phyloP scores from a whole-genome alignment of 2,329 filamentous ascomycete genomes.

The Niveomyces coronatus region DNA sequence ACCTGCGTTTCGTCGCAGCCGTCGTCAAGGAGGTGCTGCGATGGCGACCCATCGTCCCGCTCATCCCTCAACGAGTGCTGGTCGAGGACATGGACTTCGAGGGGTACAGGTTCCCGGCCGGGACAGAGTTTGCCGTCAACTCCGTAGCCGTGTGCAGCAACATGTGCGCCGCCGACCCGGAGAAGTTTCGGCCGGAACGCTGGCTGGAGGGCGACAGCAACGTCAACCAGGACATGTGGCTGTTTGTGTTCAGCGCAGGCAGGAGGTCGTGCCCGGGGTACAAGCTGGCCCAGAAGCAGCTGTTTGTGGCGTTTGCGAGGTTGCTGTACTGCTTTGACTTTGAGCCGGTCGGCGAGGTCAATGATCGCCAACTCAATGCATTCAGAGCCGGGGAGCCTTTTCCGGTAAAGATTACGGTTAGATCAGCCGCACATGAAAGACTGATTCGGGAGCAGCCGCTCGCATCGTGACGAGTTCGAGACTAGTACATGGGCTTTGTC shows the following conservation, averaged over 20 bases:
- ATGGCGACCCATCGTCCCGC: conserved; percentile 31
- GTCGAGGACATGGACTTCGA: conserved; percentile 35
- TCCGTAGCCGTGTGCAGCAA: conserved; percentile 25
- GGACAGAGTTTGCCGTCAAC: conserved; percentile 31
- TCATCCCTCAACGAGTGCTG: conserved; percentile 26
- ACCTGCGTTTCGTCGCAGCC: conserved; percentile 31
- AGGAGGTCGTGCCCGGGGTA: conserved; percentile 17
- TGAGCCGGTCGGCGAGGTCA: too few species aligned
- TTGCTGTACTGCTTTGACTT: conserved; percentile 17
- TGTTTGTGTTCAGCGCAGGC: conserved; percentile 19
- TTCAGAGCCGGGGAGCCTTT: too few species aligned
- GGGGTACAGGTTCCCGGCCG: conserved; percentile 32
- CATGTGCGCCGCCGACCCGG: conserved; percentile 20
- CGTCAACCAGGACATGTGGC: conserved; percentile 17
- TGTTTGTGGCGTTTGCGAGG: conserved; percentile 17
- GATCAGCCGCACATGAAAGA: too few species aligned
- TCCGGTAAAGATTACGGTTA: too few species aligned
- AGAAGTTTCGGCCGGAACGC: conserved; percentile 23
- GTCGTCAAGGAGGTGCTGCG: conserved; percentile 35
- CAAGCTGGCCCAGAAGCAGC: conserved; percentile 15
- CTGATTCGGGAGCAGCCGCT: too few species aligned
- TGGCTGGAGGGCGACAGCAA: conserved; percentile 22
- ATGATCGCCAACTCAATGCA: too few species aligned
- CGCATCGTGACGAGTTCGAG: too few species aligned
- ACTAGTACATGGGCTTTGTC: too few species aligned